Base-by-base conservation (phyloP, 2,329 filamentous ascomycete genomes). In the Exophiala mesophila region DNA sequence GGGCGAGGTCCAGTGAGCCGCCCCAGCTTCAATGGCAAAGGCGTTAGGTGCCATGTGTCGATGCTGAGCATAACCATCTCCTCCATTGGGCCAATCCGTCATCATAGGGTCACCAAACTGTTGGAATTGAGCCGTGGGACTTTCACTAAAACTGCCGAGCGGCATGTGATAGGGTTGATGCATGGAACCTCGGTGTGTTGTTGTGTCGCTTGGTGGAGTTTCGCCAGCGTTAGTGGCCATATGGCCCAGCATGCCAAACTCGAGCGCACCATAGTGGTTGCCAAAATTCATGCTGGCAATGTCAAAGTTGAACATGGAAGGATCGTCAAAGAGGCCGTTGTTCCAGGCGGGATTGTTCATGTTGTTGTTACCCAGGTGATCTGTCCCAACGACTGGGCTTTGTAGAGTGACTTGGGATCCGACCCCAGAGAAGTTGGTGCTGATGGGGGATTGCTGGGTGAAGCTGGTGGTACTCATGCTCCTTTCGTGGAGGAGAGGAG, bases 161-260 rank as follows among this genome's bases (percentile, higher is more conserved):
- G 53, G 64, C 63, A 55, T 59, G 59, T 42, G 65, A 59, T 58
- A 68, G 52, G 63, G 68, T 28, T 46, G 48, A 41, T 64, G 62
- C 49, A 70, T 65, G 29, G 68, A 70, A n/a, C 67, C 67, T 49
- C 66, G 62, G 31, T 68, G 65, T n/a, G 64, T 69, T 36, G 60
- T 61, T 15, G 63, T 67, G 41, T 92, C 86, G 41, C 80, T 79
- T 4, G 83, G 78, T 5, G 83, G 80, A 12, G 81, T 85, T 55
- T 92, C 86, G n/a, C 81, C 84, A 10, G 86, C 84, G 10, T 85
- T 85, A n/a, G 85, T 88, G 46, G 87, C 88, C 85, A 98, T 94
- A 62, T 97, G 90, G 19, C 88, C 88, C 0, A 98, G 77, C 78
- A 97, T 96, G 40, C 88, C 85, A 62, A 97, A 96, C 63, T 97